phyloP scores from a whole-genome alignment of 345 rosid genomes.

The Lumnitzera littorea region DNA sequence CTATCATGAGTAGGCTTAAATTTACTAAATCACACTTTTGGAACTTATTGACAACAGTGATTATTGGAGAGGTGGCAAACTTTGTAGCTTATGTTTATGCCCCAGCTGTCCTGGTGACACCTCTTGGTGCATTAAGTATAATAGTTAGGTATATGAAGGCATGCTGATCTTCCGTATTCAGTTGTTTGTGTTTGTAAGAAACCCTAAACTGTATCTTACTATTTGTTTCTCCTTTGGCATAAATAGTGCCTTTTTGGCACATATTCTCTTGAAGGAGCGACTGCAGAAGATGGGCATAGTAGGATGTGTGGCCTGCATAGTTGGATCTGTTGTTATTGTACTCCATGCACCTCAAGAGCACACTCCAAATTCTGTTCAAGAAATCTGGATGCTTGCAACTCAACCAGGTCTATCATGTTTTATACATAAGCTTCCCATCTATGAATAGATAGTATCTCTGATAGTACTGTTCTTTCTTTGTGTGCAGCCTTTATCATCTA shows the following conservation, averaged over 20 bases:
- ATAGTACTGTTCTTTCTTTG: conserved; percentile 2
- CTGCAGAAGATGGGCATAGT: conserved; percentile 69
- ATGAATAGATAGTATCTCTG: too few relatives aligned
- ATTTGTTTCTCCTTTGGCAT: conserved; percentile 3
- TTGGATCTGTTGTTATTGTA: conserved; percentile 81
- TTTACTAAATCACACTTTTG: too few relatives aligned
- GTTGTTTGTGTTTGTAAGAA: too few relatives aligned
- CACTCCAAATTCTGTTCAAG: conserved; percentile 63
- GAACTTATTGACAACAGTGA: conserved; percentile 32
- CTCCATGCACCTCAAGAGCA: conserved; percentile 89
- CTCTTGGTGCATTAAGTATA: conserved; percentile 87
- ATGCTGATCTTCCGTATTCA: not conserved
- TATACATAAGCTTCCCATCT: too few relatives aligned
- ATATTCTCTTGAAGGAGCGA: conserved; percentile 70
- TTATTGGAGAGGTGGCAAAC: conserved; percentile 83
- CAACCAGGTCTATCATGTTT: conserved; percentile 53
- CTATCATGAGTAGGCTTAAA: too few relatives aligned
- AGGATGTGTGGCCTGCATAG: conserved; percentile 84
- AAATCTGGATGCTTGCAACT: conserved; percentile 77
- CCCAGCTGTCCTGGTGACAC: conserved; percentile 90
- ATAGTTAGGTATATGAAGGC: conserved; percentile 51
- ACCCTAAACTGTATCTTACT: too few relatives aligned
- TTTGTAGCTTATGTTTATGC: conserved; percentile 92
- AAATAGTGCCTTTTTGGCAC: conserved; percentile 79
- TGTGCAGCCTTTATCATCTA: conserved; percentile 72